Conservation (phyloP, 2,329 filamentous ascomycete genomes). For the Alternaria gaisen region DNA sequence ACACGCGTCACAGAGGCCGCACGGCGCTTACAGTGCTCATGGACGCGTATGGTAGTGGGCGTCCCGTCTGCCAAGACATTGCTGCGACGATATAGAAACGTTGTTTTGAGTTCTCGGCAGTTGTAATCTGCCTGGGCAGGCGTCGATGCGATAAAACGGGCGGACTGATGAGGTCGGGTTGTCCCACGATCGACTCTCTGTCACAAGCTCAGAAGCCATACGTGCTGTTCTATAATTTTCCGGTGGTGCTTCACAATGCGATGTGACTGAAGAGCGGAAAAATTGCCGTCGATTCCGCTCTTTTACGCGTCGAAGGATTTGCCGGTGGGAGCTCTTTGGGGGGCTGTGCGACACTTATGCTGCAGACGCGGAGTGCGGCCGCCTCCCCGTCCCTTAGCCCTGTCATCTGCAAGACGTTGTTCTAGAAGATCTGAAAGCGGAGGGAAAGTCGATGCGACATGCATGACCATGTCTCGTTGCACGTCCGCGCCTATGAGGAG, state of each 20-base stretch:
- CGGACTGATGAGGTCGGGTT: background rate
- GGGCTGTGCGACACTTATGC: slow-evolving; percentile 23
- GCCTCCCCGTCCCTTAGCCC: slow-evolving; percentile 17
- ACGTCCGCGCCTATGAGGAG: slow-evolving; percentile 28
- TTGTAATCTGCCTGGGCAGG: background rate
- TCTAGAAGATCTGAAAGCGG: slow-evolving; percentile 18
- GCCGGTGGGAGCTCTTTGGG: slow-evolving; percentile 9
- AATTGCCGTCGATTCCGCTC: slow-evolving; percentile 18
- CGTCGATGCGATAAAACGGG: background rate
- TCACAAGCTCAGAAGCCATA: background rate
- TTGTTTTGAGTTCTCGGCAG: slow-evolving; percentile 11
- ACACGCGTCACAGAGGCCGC: slow-evolving; percentile 4
- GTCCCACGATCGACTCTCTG: background rate
- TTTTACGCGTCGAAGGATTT: slow-evolving; percentile 13
- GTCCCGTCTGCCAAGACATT: slow-evolving; percentile 7
- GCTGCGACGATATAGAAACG: slow-evolving; percentile 6
- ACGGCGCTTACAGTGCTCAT: slow-evolving; percentile 5
- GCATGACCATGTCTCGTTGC: slow-evolving; percentile 26
- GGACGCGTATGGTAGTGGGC: background rate
- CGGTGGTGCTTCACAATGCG: slow-evolving; percentile 4
- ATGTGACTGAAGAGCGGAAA: slow-evolving; percentile 7
- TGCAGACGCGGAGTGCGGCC: slow-evolving; percentile 33
- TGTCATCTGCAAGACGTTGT: slow-evolving; percentile 16
- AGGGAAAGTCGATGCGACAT: slow-evolving; percentile 35
- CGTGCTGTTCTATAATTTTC: slow-evolving; percentile 1